Conservation (phyloP, 176 grass and related monocot species). For the Aegilops umbellulata region DNA sequence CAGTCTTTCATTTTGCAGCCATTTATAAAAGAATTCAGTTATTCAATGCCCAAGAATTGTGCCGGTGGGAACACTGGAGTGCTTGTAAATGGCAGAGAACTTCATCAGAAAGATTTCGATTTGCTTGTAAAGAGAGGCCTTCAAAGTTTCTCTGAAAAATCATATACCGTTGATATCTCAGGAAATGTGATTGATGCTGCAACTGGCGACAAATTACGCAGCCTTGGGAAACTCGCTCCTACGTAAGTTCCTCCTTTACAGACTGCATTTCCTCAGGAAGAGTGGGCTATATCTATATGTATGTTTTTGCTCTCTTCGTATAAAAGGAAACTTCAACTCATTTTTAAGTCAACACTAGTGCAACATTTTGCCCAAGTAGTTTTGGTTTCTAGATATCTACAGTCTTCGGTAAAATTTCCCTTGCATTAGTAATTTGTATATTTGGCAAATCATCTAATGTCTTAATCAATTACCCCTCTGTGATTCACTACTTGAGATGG, state of each 20-base stretch:
- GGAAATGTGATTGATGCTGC: constrained; percentile 64
- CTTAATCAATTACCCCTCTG: not conserved
- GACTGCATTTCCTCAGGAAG: not conserved
- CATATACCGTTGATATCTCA: constrained; percentile 77
- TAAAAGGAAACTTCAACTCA: not conserved
- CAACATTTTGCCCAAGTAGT: not conserved
- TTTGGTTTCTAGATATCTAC: not conserved
- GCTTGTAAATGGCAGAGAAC: constrained; percentile 84
- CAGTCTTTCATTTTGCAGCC: constrained; percentile 46
- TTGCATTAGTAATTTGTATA: not conserved
- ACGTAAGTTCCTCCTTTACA: constrained; percentile 66
- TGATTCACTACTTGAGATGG: not conserved
- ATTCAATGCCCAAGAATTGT: constrained; percentile 58
- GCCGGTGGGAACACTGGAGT: constrained; percentile 69
- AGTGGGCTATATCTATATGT: not conserved
- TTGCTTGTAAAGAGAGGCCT: constrained; percentile 80
- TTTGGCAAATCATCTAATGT: not conserved
- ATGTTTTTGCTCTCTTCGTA: not conserved
- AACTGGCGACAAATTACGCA: constrained; percentile 53
- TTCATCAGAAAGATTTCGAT: constrained; percentile 85
- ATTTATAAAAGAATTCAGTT: constrained; percentile 86
- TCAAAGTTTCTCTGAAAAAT: constrained; percentile 43
- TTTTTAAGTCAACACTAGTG: not conserved
- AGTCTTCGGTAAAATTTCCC: not conserved
- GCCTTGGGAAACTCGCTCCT: constrained; percentile 86